Evolutionary conservation across 2,329 filamentous ascomycete genomes (phyloP).

Genomic region (Reticulascus tulasneorum): DNA sequence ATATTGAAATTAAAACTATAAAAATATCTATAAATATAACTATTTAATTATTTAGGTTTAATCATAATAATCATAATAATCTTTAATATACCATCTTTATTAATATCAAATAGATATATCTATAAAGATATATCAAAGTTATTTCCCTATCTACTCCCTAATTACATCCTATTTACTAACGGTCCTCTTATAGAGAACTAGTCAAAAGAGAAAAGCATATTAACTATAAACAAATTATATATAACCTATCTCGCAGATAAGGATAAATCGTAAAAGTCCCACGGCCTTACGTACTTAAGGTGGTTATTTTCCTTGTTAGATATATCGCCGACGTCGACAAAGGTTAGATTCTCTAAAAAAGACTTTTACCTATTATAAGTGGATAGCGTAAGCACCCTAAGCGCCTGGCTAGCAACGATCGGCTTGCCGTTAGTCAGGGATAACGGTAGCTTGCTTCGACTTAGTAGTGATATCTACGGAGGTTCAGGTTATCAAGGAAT

Average conservation of each 20-base stretch:
- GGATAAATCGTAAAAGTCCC: conserved; percentile 82
- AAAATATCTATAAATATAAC: conserved; percentile 41
- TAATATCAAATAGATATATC: conserved; percentile 11
- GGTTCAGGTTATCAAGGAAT: conserved; percentile 4
- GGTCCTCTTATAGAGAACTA: conserved; percentile 59
- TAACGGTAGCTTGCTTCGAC: conserved; percentile 8
- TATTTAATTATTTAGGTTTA: conserved; percentile 14
- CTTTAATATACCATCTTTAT: conserved; percentile 8
- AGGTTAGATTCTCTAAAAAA: conserved; percentile 35
- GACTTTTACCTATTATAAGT: conserved; percentile 26
- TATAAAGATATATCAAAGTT: conserved; percentile 11
- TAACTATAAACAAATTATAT: conserved; percentile 88
- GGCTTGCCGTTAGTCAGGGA: conserved; percentile 21
- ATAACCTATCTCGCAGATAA: conserved; percentile 72
- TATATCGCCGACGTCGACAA: conserved; percentile 29
- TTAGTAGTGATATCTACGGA: conserved; percentile 11
- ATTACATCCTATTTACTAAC: background rate
- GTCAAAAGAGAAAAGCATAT: conserved; percentile 91
- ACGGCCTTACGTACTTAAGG: conserved; percentile 24
- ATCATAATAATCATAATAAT: conserved; percentile 16
- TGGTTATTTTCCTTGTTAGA: conserved; percentile 25
- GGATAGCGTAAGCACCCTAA: conserved; percentile 20
- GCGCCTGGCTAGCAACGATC: conserved; percentile 27
- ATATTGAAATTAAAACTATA: conserved; percentile 59
- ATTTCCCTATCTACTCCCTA: conserved; percentile 3